Conservation (phyloP, 2,329 filamentous ascomycete genomes). For the Pseudogymnoascus pannorum region DNA sequence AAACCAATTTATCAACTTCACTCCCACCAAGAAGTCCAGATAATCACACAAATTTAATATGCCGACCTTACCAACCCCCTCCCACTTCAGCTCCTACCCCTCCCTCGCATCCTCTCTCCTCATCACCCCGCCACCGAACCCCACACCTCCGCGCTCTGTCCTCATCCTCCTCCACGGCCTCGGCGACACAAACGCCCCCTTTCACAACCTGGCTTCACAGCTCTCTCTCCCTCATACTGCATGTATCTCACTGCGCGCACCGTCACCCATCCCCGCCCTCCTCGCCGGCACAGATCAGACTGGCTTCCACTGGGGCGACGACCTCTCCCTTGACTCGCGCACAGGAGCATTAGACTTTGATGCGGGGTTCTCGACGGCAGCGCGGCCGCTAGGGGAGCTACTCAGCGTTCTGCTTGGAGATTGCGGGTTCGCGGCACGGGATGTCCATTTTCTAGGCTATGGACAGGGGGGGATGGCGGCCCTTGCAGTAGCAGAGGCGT, state of each 20-base stretch:
- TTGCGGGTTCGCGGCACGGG: constrained; percentile 41
- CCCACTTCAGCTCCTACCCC: constrained; percentile 41
- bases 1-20: neutral
- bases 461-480: constrained; percentile 52
- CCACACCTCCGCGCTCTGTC: constrained; percentile 47
- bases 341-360: constrained; percentile 47
- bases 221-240: constrained; percentile 58
- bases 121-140: constrained; percentile 26
- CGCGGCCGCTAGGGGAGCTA: constrained; percentile 36
- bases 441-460: constrained; percentile 48
- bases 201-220: constrained; percentile 50
- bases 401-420: constrained; percentile 39
- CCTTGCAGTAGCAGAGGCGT: constrained; percentile 32
- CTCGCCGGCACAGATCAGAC: constrained; percentile 25
- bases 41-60: neutral
- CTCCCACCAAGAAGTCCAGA: neutral
- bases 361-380: constrained; percentile 40
- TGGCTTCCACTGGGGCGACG: constrained; percentile 52
- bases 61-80: constrained; percentile 28
- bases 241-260: constrained; percentile 54
- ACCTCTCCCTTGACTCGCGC: constrained; percentile 46
- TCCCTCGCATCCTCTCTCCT: constrained; percentile 20
- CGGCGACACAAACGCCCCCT: constrained; percentile 54
- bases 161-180: constrained; percentile 63
- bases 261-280: constrained; percentile 50